Percentiles rank a stretch among this genome's conserved stretches.
These are phyloP conservation scores for Kluyveromyces siamensis DNA, from an alignment of 805 yeast species.

Conservation along the genomic window DNA sequence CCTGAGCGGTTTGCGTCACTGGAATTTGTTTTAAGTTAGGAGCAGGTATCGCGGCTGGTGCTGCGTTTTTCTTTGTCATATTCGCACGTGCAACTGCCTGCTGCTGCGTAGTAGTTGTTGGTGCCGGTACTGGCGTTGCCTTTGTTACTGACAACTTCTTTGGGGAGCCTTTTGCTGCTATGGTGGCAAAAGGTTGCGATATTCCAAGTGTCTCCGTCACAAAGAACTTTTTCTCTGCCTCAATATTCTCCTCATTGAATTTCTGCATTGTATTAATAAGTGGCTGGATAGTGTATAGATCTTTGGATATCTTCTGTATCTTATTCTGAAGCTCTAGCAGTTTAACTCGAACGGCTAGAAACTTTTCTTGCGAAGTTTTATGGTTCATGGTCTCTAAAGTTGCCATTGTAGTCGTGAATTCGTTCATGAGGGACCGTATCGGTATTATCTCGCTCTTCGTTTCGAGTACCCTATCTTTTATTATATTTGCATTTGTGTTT, in stretches of 20 bases:
- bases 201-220: neutral
- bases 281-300: constrained; percentile 16
- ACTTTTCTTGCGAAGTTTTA: constrained; percentile 15
- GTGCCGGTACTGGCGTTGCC: constrained; percentile 2
- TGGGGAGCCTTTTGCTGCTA: constrained; percentile 9
- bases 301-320: constrained; percentile 18
- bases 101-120: neutral
- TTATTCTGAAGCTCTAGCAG: constrained; percentile 14
- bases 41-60: neutral
- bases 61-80: neutral
- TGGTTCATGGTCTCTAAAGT: constrained; percentile 9
- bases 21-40: constrained; percentile 4
- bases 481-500: neutral
- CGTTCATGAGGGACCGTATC: constrained; percentile 19
- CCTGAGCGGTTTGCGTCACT: constrained; percentile 10
- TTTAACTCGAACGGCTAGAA: constrained; percentile 11
- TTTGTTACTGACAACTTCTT: constrained; percentile 14
- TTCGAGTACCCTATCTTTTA: neutral
- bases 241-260: constrained; percentile 2
- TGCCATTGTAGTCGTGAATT: constrained; percentile 18
- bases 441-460: constrained; percentile 9
- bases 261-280: constrained; percentile 20
- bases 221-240: neutral
- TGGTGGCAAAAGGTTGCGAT: constrained; percentile 10
- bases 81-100: neutral